Evolutionary conservation across 257 asterid species (phyloP), one percentile per base, ranked within the genome.

Genomic region (Anisodus acutangulus): DNA sequence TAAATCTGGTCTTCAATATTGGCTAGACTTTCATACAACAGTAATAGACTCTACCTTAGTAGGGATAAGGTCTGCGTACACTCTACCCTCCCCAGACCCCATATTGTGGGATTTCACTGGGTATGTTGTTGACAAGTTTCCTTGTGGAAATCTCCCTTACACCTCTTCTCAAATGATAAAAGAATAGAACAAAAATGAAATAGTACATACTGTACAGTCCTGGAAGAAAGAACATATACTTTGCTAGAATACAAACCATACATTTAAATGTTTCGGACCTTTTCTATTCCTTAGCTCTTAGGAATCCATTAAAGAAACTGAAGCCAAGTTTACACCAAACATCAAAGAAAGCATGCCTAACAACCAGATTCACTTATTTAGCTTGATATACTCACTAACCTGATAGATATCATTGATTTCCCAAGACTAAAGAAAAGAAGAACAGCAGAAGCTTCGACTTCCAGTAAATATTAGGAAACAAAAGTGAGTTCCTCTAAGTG

Each of bases 251-350:
- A 49, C 19, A 49, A 8, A 74, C 41, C 43, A 5, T 13, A 74
- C 2, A 26, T 4, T 74, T 22, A 22, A 74, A 49, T 47, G 45
- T 49, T 10, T 7, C 6, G 8, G 62, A 51, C 45, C 7, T 19
- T n/a, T 74, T 74, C 19, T 74, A 22, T 6, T 49, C 57, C 59
- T 49, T 19, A 47, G 80, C 60, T 74, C 60, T 74, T 19, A 12
- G 60, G 41, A 74, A 26, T 64, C 71, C 43, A 64, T 22, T 64
- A 64, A 64, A 49, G 60, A 49, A 49, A 74, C 7, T 22, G 81
- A 74, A 49, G 62, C 62, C 26, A 74, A 22, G 45, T 22, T 74
- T 74, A 51, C 22, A 74, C 39, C 81, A 51, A 74, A 76, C 63
- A 22, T 12, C 81, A 76, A 51, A 26, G 6, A 1, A 51, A 53